Conservation (phyloP, 164 flowering plant genomes). For the Aristolochia contorta region DNA sequence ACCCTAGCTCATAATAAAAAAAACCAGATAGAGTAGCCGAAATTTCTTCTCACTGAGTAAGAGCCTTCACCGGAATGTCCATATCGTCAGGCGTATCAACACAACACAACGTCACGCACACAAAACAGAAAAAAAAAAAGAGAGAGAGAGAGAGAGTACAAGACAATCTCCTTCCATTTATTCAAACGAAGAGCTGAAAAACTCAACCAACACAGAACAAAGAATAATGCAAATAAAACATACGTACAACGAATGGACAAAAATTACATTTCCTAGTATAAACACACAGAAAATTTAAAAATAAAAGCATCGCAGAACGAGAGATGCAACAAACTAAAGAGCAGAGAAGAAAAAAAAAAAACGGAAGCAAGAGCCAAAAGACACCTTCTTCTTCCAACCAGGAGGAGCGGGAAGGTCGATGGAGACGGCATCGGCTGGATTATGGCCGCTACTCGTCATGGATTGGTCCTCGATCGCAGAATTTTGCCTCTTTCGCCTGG, state of each 20-base stretch:
- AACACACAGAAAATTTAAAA: not conserved
- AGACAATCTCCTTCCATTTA: too few relatives aligned
- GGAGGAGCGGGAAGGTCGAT: conserved; percentile 35
- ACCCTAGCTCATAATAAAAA: too few relatives aligned
- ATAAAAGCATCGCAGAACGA: not conserved
- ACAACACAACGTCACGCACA: too few relatives aligned
- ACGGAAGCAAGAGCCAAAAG: not conserved
- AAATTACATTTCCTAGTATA: not conserved
- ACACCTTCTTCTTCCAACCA: conserved; percentile 39
- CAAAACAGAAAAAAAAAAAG: too few relatives aligned
- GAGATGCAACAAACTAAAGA: not conserved
- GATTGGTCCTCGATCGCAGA: not conserved
- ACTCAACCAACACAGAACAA: not conserved
- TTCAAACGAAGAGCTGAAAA: not conserved
- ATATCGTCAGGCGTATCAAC: too few relatives aligned
- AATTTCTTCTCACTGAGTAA: too few relatives aligned
- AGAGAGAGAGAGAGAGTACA: too few relatives aligned
- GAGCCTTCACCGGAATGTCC: too few relatives aligned
- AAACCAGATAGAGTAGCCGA: too few relatives aligned
- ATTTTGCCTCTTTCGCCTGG: conserved; percentile 5
- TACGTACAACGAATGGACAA: not conserved
- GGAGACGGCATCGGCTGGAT: conserved; percentile 15
- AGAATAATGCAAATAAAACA: too few relatives aligned
- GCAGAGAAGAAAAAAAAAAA: not conserved
- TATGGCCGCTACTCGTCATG: conserved; percentile 1